Base-by-base conservation (phyloP, 345 rosid species). In the Leavenworthia alabamica region DNA sequence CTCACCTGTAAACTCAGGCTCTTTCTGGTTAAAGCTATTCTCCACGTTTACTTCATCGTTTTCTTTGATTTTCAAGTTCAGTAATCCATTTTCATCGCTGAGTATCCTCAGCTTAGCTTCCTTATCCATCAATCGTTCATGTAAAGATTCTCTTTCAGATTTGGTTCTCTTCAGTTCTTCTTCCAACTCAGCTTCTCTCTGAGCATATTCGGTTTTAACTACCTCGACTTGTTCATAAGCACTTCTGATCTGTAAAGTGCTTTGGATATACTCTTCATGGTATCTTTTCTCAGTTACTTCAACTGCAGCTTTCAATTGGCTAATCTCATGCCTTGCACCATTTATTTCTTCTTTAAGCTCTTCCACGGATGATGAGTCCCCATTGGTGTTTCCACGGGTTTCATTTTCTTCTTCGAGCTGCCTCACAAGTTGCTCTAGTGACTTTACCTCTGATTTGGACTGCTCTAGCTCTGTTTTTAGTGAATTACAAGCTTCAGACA, bases 201-300 rank as follows among this genome's bases (percentile, higher is more conserved):
- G 74, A 8, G 69, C 71, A 15, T 80, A 78, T 43, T 83, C 89
- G 0, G 75, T 71, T 57, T 85, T 86, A 1, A 73, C 65, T 35
- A 7, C 64, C 55, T 93, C 97, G 0, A 77, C 78, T 74, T 87
- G 84, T 66, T 93, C 97, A 52, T 81, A 89, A 60, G 94, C 95
- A 58, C 78, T 79, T 78, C 91, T 69, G 24, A 89, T 89, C 75
- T 89, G 97, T 75, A 93, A 60, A 3, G 89, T 83, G 80, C 97
- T 86, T 24, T 71, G 93, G 26, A 92, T 83, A 57, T 86, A 86
- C 76, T 89, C 97, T 70, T 86, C 95, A 50, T 92, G 95, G 66
- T 89, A 89, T 74, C 90, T 77, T 7, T 76, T 65, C 80, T 93
- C 99, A 8, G 89, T 81, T 9, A 79, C 83, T 76, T 81, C 90